Evolutionary conservation across 768 basidiomycete genomes (phyloP).

Genomic region (Austroboletus festivus): DNA sequence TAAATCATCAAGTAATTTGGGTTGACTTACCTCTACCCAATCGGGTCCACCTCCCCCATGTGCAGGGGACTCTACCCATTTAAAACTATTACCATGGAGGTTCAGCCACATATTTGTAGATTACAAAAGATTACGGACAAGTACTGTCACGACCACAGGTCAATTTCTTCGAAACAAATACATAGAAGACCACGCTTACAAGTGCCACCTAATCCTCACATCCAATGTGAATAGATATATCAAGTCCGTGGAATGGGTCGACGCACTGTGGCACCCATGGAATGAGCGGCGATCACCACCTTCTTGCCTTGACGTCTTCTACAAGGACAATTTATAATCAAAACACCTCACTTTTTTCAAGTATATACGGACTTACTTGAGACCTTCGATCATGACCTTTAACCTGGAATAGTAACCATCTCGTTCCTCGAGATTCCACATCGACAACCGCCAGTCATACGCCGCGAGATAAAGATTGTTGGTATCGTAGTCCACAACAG

Average conservation of each 20-base stretch:
- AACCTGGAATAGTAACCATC: constrained; percentile 87
- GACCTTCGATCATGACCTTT: constrained; percentile 77
- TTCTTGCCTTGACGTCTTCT: constrained; percentile 72
- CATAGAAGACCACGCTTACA: constrained; percentile 33
- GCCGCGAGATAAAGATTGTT: constrained; percentile 82
- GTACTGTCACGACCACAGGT: constrained; percentile 49
- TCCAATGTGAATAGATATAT: constrained; percentile 32
- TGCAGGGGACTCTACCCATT: constrained; percentile 91
- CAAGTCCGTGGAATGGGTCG: background rate
- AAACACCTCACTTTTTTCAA: background rate
- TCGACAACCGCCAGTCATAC: constrained; percentile 90
- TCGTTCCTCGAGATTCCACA: constrained; percentile 86
- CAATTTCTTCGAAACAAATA: constrained; percentile 3
- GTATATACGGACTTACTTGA: constrained; percentile 46
- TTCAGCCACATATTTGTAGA: constrained; percentile 1
- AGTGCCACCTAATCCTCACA: constrained; percentile 35
- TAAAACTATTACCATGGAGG: constrained; percentile 52
- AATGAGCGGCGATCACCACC: constrained; percentile 80
- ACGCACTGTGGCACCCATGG: constrained; percentile 79
- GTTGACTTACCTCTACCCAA: constrained; percentile 79
- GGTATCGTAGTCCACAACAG: constrained; percentile 89
- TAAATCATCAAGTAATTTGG: background rate
- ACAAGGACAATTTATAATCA: background rate
- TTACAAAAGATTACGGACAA: constrained; percentile 57
- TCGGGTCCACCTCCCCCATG: constrained; percentile 78